phyloP scores from a whole-genome alignment of 306 rosid genomes.

The Cajanus cajan region DNA sequence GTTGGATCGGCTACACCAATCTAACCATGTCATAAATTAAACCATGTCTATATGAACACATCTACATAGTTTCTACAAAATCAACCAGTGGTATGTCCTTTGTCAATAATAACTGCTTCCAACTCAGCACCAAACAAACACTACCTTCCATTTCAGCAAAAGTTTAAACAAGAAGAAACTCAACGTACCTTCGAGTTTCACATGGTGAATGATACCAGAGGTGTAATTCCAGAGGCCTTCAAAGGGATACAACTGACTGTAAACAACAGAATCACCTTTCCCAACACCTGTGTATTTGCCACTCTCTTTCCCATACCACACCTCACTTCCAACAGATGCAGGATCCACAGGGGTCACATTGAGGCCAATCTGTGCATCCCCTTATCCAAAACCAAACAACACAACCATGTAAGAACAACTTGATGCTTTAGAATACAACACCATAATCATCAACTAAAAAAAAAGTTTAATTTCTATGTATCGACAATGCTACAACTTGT shows the following conservation, averaged over 20 bases:
- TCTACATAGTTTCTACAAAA: background rate
- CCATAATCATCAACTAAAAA: background rate
- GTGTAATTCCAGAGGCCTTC: conserved; percentile 83
- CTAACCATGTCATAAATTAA: background rate
- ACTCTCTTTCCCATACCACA: conserved; percentile 75
- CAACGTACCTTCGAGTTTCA: conserved; percentile 62
- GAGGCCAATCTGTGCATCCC: conserved; percentile 81
- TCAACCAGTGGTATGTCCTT: background rate
- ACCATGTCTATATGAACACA: background rate
- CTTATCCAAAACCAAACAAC: conserved; percentile 43
- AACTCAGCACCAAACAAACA: background rate
- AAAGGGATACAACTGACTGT: conserved; percentile 82
- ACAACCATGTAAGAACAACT: conserved; percentile 28
- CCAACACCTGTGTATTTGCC: conserved; percentile 52
- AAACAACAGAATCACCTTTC: conserved; percentile 65
- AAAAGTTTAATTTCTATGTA: background rate
- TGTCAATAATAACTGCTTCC: background rate
- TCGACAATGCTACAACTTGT: too few relatives aligned
- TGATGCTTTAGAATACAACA: conserved; percentile 12
- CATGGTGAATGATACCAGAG: conserved; percentile 92
- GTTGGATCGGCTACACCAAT: background rate
- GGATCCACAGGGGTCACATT: conserved; percentile 75
- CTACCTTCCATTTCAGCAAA: background rate
- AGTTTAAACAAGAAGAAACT: background rate
- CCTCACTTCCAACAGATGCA: conserved; percentile 62